Base-by-base conservation (phyloP, 2,329 filamentous ascomycete species). In the Grosmannia penicillata region DNA sequence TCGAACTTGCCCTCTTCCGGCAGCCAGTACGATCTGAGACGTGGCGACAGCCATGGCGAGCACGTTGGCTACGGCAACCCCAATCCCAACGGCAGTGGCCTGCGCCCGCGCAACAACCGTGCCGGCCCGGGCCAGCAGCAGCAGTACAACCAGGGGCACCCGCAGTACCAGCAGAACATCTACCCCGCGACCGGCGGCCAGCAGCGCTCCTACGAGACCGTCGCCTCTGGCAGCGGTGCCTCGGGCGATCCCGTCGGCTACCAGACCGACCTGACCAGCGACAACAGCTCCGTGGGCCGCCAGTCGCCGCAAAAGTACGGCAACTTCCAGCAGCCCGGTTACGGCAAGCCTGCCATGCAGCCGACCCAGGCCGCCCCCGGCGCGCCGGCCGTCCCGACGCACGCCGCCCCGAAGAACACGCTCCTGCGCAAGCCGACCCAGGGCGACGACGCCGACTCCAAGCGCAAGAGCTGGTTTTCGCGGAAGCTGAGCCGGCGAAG, bases 391-490 rank as follows among this genome's bases (percentile, higher is more conserved):
- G n/a, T n/a, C n/a, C n/a, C n/a, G n/a, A n/a, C n/a, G n/a, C n/a
- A n/a, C n/a, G n/a, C n/a, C n/a, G n/a, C n/a, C n/a, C 32, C 37
- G 11, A 41, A 44, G 32, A 21, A 14, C 32, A 15, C 21, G 17
- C 43, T 49, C 21, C 54, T 38, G 31, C 43, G 17, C 34, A 28
- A 38, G 45, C 53, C 39, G 50, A 56, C 33, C 54, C 57, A 6
- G 14, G 18, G 14, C 26, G 3, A 5, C 17, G 18, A 13, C 18
- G 19, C 6, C 19, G 19, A 6, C 25, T 2, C 15, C 37, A 27
- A 93, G 68, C 71, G 82, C 47, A 87, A 86, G 69, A 91, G 86
- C 55, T 94, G 87, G 85, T 78, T 96, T 51, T 75, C 82, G 53
- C 75, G 77, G 49, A 71, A 78, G 39, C 91, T 94, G 57, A 91